Base-by-base conservation (phyloP, 352 stramenopile genomes). In the Pythium brachiatum region DNA sequence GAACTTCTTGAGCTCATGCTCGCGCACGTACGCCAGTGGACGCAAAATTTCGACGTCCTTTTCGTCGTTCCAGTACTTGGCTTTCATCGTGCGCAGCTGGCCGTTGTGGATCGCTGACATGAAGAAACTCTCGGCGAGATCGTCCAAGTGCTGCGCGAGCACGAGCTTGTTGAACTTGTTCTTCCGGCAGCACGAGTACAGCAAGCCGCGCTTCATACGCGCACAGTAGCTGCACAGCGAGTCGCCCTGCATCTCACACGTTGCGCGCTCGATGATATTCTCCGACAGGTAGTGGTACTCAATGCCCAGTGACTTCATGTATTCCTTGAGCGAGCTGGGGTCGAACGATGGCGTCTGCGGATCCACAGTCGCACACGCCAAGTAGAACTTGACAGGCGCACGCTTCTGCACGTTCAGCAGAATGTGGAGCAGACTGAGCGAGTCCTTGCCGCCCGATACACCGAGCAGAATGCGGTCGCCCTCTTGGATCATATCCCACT, bases 381-480 rank as follows among this genome's bases (percentile, higher is more conserved):
- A 74, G 38, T 97, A 83, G 76, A 99, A 99, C 44, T 94, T 90
- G 27, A 97, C 81, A 0, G 92, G 92, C 27, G 92, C 68, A 48
- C 90, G 89, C 54, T 87, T 84, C 63, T 98, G 82, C 52, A 98
- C 81, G 61, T 96, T 78, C 7, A 98, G 70, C 26, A 99, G 73
- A 44, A 92, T 86, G 72, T 99, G 96, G 26, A 99, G 72, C 51
- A 98, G 75, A 41, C 72, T 88, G 18, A 99, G 69, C 32, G 88
- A 98, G 72, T 99, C 96, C 76, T 99, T 99, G 27, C 96, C 96
- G 41, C 96, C 96, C 11, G 86, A 97, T 2, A 99, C 67, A 7
- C 91, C 96, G n/a, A 98, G 70, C 25, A 98, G 70, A 12, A 98
- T 73, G 12, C 87, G 72, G 78, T 98, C 95, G 16, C 95, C 94